phyloP scores from a whole-genome alignment of 495 filamentous ascomycete species.

The Clavariopsis aquatica region DNA sequence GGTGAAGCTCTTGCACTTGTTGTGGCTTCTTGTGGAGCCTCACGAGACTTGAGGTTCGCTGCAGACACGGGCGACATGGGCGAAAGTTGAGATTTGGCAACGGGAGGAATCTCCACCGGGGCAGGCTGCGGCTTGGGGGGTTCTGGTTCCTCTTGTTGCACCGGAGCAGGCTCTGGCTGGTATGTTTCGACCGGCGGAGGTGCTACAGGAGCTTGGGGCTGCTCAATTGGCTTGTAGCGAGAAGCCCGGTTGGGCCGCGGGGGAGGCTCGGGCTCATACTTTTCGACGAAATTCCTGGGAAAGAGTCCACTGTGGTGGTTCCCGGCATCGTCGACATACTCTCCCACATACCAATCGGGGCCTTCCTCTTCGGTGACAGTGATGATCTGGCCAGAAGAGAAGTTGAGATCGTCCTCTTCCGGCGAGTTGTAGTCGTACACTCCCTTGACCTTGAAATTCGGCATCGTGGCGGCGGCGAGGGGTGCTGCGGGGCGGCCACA shows the following conservation, averaged over 20 bases:
- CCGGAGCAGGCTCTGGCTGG: constrained; percentile 44
- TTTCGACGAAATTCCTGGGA: constrained; percentile 95
- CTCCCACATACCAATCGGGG: constrained; percentile 90
- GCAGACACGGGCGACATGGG: constrained; percentile 29
- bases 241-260: constrained; percentile 73
- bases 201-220: constrained; percentile 45
- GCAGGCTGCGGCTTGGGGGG: constrained; percentile 42
- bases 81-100: constrained; percentile 19
- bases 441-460: constrained; percentile 91
- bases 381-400: constrained; percentile 81
- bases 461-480: constrained; percentile 36
- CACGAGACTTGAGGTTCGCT: constrained; percentile 14
- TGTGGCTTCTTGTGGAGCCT: constrained; percentile 39
- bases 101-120: constrained; percentile 33
- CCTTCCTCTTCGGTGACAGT: constrained; percentile 92
- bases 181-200: constrained; percentile 28
- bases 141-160: constrained; percentile 43
- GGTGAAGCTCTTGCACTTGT: constrained; percentile 54
- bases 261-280: constrained; percentile 86
- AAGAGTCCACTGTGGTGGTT: constrained; percentile 84
- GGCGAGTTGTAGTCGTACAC: constrained; percentile 87
- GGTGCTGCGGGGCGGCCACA: background rate
- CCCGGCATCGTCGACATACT: constrained; percentile 77
- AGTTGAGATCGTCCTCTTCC: constrained; percentile 93
- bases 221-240: constrained; percentile 70